phyloP scores from a whole-genome alignment of 2,329 filamentous ascomycete species.

The Diaporthe amygdali region DNA sequence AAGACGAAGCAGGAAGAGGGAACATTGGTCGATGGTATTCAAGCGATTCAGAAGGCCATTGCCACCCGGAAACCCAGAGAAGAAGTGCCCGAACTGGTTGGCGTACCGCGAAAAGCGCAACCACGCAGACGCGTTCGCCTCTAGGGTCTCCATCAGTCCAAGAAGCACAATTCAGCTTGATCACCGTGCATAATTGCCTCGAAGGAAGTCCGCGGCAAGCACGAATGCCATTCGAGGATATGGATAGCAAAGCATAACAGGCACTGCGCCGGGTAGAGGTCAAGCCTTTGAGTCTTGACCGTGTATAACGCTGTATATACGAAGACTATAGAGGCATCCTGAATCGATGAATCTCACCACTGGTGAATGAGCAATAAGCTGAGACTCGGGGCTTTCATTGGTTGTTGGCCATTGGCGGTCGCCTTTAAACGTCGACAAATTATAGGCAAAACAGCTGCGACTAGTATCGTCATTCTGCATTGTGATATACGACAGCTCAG shows the following conservation, averaged over 20 bases:
- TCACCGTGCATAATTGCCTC: not conserved
- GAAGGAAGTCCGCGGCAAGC: not conserved
- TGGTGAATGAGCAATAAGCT: not conserved
- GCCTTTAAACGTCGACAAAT: not conserved
- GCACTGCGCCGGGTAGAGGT: not conserved
- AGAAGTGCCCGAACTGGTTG: slow-evolving; percentile 7
- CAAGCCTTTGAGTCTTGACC: not conserved
- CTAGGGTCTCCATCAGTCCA: not conserved
- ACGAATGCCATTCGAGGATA: not conserved
- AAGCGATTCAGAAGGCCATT: slow-evolving; percentile 50
- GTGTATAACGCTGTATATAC: slow-evolving; percentile 12
- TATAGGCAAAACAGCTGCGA: not conserved
- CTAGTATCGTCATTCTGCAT: not conserved
- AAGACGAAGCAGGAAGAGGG: slow-evolving; percentile 57
- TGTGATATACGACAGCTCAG: not conserved
- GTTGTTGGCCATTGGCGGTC: not conserved
- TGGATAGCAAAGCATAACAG: not conserved
- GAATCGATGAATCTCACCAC: not conserved
- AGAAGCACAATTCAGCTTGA: not conserved
- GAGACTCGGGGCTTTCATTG: not conserved
- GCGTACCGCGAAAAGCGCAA: not conserved
- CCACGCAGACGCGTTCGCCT: not conserved
- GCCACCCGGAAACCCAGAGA: not conserved
- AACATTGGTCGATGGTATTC: slow-evolving; percentile 62
- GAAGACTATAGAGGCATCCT: not conserved